A percentile compares a stretch with the other conserved stretches of the same genome.
These are phyloP conservation scores for Calycina herbarum DNA, from an alignment of 2,329 filamentous ascomycete genomes.

Conservation along the genomic window DNA sequence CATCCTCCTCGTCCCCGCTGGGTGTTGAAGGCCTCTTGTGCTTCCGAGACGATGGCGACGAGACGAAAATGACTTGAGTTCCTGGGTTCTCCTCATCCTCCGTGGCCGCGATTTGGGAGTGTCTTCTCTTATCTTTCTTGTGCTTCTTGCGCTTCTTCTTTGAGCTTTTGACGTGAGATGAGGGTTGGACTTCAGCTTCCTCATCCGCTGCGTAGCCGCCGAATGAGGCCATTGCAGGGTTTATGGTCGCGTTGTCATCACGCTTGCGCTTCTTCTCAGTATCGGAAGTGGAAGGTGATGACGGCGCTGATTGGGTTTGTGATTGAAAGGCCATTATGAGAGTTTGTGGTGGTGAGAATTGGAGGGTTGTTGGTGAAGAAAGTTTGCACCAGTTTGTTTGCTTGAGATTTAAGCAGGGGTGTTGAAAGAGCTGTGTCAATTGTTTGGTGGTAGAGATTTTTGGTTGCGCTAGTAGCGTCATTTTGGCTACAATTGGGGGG, in stretches of 20 bases:
- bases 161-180: background rate
- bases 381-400: background rate
- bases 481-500: too few relatives aligned
- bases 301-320: background rate
- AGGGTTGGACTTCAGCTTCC: background rate
- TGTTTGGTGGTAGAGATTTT: too few relatives aligned
- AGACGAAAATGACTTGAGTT: background rate
- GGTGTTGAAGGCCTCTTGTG: background rate
- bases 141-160: constrained; percentile 1
- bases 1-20: background rate
- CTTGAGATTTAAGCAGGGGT: too few relatives aligned
- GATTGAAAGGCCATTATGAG: background rate
- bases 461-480: too few relatives aligned
- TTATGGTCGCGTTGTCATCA: background rate
- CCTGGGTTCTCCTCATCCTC: background rate
- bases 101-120: background rate
- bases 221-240: background rate
- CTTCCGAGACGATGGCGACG: background rate
- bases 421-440: too few relatives aligned
- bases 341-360: background rate
- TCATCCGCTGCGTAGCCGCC: background rate
- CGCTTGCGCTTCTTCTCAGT: background rate
- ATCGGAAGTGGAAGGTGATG: background rate
- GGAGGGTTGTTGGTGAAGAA: background rate
- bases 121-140: background rate